Percentiles rank a stretch among this genome's conserved stretches.
phyloP scores from a whole-genome alignment of 2,329 filamentous ascomycete genomes.

The Pseudocercospora musae region DNA sequence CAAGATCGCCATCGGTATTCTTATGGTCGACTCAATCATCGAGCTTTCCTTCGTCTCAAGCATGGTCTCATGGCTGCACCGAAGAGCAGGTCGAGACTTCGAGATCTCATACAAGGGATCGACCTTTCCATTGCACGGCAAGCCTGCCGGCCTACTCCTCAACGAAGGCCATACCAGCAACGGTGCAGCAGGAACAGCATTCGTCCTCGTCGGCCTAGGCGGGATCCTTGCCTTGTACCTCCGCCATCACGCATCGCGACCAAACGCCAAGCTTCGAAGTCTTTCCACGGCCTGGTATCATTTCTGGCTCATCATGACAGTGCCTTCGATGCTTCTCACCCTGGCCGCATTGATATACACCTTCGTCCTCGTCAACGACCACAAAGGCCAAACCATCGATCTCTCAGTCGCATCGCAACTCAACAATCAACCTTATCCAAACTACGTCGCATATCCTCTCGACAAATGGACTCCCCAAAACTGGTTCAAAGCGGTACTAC shows the following conservation, averaged over 20 bases:
- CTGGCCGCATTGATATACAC: slow-evolving; percentile 29
- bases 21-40: slow-evolving; percentile 28
- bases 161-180: slow-evolving; percentile 34
- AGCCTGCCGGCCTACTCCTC: slow-evolving; percentile 37
- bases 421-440: slow-evolving; percentile 28
- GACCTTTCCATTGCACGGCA: slow-evolving; percentile 39
- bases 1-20: slow-evolving; percentile 19
- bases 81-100: slow-evolving; percentile 26
- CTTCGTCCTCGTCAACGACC: slow-evolving; percentile 25
- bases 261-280: background rate
- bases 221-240: slow-evolving; percentile 28
- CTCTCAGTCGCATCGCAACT: slow-evolving; percentile 21
- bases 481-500: slow-evolving; percentile 30
- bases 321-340: slow-evolving; percentile 25
- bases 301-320: slow-evolving; percentile 27
- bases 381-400: slow-evolving; percentile 27
- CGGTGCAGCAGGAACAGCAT: slow-evolving; percentile 32
- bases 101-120: slow-evolving; percentile 21
- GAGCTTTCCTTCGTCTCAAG: slow-evolving; percentile 29
- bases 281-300: slow-evolving; percentile 14
- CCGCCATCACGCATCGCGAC: slow-evolving; percentile 11
- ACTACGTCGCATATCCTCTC: slow-evolving; percentile 29
- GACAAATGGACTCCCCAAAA: slow-evolving; percentile 31
- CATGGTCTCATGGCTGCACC: slow-evolving; percentile 32
- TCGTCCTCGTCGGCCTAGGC: slow-evolving; percentile 30